Evolutionary conservation across 169 alveolate genomes (phyloP).

Genomic region (Perkinsus marinus): DNA sequence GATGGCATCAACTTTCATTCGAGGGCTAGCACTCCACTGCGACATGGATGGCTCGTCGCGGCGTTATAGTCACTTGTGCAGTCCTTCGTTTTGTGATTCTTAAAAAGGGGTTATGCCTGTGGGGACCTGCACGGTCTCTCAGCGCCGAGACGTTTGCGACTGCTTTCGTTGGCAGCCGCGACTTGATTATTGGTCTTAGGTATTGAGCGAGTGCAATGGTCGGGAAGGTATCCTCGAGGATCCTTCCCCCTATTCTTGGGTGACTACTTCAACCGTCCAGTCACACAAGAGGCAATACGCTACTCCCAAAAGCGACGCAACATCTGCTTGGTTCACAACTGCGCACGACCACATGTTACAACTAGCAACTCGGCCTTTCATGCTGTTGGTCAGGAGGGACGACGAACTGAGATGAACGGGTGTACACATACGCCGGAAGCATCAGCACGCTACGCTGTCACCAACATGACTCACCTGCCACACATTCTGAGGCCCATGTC

Average conservation of each 20-base stretch:
- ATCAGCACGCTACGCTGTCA: too few relatives aligned
- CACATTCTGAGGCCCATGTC: neutral
- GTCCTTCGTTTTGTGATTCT: too few relatives aligned
- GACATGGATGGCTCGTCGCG: too few relatives aligned
- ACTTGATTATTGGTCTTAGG: too few relatives aligned
- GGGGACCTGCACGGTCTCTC: too few relatives aligned
- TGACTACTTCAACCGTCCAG: neutral
- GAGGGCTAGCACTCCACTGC: neutral
- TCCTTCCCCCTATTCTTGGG: too few relatives aligned
- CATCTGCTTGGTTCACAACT: neutral
- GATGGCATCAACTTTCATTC: neutral
- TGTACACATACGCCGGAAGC: neutral
- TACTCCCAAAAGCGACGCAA: neutral
- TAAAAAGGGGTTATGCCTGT: too few relatives aligned
- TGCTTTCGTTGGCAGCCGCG: too few relatives aligned
- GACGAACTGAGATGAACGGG: neutral
- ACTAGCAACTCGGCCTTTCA: neutral
- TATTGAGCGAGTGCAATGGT: too few relatives aligned
- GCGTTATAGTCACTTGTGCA: too few relatives aligned
- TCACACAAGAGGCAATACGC: neutral
- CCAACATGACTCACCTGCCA: neutral
- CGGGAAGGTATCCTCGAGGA: neutral
- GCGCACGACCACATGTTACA: neutral
- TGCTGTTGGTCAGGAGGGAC: neutral
- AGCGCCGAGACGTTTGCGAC: too few relatives aligned